These are phyloP conservation scores for Taiwanofungus camphoratus DNA, from an alignment of 1,284 basidiomycete genomes.

Conservation along the genomic window DNA sequence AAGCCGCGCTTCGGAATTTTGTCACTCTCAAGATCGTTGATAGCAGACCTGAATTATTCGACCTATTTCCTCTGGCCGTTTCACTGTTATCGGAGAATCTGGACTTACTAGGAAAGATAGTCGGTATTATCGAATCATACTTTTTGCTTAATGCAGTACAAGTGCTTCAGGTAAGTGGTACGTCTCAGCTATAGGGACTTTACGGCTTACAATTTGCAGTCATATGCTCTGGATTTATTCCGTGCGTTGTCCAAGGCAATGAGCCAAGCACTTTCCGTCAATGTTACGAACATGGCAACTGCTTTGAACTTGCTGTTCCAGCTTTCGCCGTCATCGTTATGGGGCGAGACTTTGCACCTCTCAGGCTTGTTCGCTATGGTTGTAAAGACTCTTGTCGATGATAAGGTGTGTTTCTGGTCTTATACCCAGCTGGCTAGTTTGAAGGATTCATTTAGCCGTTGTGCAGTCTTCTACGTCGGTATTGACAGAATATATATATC, in stretches of 20 bases:
- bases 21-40: constrained; percentile 43
- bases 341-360: constrained; percentile 65
- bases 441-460: neutral
- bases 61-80: constrained; percentile 65
- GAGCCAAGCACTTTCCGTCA: constrained; percentile 41
- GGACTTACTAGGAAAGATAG: constrained; percentile 68
- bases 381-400: constrained; percentile 51
- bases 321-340: constrained; percentile 50
- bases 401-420: constrained; percentile 42
- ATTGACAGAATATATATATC: constrained; percentile 59
- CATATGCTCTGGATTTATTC: constrained; percentile 48
- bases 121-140: constrained; percentile 76
- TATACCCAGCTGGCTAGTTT: neutral
- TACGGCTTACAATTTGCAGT: constrained; percentile 29
- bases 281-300: constrained; percentile 53
- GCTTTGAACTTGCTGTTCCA: constrained; percentile 56
- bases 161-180: constrained; percentile 56
- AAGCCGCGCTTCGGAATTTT: constrained; percentile 66
- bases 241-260: constrained; percentile 46
- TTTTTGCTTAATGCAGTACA: constrained; percentile 64
- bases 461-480: constrained; percentile 45
- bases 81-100: constrained; percentile 62
- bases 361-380: constrained; percentile 65
- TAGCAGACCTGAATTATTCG: constrained; percentile 51
- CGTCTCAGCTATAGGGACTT: neutral